Evolutionary conservation across 2,329 filamentous ascomycete genomes (phyloP).

Genomic region (Calonectria pauciramosa): DNA sequence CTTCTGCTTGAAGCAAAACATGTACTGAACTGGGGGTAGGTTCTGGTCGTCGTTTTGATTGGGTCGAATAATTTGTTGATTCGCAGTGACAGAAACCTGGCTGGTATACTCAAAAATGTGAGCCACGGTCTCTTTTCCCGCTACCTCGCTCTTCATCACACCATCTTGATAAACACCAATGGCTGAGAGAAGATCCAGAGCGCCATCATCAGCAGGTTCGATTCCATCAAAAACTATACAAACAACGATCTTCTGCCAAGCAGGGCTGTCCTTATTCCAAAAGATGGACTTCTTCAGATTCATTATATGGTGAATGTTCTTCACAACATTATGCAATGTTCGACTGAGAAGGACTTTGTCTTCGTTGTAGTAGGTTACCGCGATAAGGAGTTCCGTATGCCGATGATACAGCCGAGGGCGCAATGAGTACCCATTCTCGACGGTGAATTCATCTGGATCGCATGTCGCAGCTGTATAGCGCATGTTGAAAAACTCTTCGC

Average conservation of each 20-base stretch:
- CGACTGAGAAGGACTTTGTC: constrained; percentile 14
- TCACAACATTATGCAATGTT: constrained; percentile 6
- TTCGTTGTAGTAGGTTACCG: constrained; percentile 16
- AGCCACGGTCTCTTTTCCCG: constrained; percentile 10
- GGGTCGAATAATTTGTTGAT: constrained; percentile 4
- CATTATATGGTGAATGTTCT: constrained; percentile 15
- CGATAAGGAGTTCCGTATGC: constrained; percentile 12
- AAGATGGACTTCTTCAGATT: constrained; percentile 10
- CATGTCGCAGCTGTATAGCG: constrained; percentile 14
- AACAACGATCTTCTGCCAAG: constrained; percentile 23
- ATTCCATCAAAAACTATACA: constrained; percentile 18
- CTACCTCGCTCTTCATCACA: constrained; percentile 9
- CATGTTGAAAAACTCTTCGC: constrained; percentile 9
- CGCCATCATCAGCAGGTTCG: not conserved
- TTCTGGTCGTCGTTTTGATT: not conserved
- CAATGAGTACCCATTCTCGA: constrained; percentile 8
- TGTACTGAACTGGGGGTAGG: constrained; percentile 13
- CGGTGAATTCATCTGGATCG: constrained; percentile 16
- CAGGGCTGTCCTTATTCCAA: constrained; percentile 11
- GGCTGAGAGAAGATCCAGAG: constrained; percentile 2
- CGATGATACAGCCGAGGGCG: constrained; percentile 10
- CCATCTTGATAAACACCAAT: constrained; percentile 14
- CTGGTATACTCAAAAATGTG: constrained; percentile 22
- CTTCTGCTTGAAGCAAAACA: constrained; percentile 19
- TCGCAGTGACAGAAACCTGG: constrained; percentile 9